Evolutionary conservation across 2,329 filamentous ascomycete genomes (phyloP).

Genomic region (Basipetospora chlamydospora): DNA sequence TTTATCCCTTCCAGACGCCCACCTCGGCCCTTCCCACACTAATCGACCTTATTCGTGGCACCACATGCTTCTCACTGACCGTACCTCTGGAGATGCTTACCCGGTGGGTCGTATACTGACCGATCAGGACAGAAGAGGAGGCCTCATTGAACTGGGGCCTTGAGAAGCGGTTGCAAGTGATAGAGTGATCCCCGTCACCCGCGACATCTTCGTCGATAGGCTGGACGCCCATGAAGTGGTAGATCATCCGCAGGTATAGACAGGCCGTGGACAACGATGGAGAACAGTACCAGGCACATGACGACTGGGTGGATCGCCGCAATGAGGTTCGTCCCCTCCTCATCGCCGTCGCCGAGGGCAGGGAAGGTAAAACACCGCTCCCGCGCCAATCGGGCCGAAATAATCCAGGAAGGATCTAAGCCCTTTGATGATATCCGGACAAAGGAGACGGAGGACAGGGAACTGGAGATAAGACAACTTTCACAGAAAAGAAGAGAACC

Average conservation of each 20-base stretch:
- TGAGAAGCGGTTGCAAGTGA: slow-evolving; percentile 34
- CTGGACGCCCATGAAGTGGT: slow-evolving; percentile 21
- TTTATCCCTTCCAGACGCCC: too few relatives aligned
- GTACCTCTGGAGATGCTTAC: too few relatives aligned
- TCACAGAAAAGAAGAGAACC: too few relatives aligned
- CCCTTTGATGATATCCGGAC: too few relatives aligned
- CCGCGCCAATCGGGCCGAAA: slow-evolving; percentile 66
- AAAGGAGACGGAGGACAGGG: too few relatives aligned
- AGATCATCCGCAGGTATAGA: slow-evolving; percentile 28
- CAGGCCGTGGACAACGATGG: slow-evolving; percentile 30
- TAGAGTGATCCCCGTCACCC: slow-evolving; percentile 22
- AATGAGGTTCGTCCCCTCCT: slow-evolving; percentile 20
- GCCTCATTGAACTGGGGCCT: slow-evolving; percentile 15
- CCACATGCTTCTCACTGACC: too few relatives aligned
- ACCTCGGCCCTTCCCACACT: too few relatives aligned
- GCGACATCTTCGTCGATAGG: slow-evolving; percentile 28
- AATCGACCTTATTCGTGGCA: too few relatives aligned
- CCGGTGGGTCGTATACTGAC: too few relatives aligned
- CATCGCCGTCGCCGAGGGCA: slow-evolving; percentile 17
- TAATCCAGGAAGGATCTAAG: slow-evolving; percentile 48
- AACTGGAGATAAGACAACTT: too few relatives aligned
- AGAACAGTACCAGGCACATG: slow-evolving; percentile 26
- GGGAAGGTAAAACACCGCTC: slow-evolving; percentile 57
- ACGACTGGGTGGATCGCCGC: slow-evolving; percentile 23
- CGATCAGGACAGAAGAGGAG: too few relatives aligned